Base-by-base conservation (phyloP, 352 stramenopile species). In the Phytophthora sp. region DNA sequence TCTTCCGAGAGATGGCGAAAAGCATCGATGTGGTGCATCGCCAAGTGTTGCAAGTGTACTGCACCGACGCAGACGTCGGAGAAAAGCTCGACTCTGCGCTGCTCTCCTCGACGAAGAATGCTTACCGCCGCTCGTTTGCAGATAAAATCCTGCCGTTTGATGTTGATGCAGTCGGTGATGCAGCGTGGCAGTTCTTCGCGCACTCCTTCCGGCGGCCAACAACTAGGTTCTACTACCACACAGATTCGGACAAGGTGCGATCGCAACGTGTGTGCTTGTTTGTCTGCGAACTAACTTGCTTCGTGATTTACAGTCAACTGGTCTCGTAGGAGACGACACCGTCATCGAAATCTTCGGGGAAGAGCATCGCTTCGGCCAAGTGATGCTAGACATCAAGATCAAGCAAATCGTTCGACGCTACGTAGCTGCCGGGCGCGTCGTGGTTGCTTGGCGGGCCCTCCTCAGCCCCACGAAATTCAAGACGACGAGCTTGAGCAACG, bases 331-430 rank as follows among this genome's bases (percentile, higher is more conserved):
- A 0, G 74, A 85, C 49, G 76, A 88, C 55, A 88, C 74, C 18
- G 76, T 90, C n/a, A 48, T 81, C 34, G 78, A 90, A 50, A 75
- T 74, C 68, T 82, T 86, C 59, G 74, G 72, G 17, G 56, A 88
- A 21, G 72, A 82, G 65, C 52, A 85, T 45, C 48, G 69, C n/a
- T 71, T 72, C 7, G 79, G 79, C 27, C 44, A 68, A 18, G 75
- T 72, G 5, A 62, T 53, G 12, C 56, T 76, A 5, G 59, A 82
- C 21, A 73, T 87, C 53, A 74, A 72, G 9, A 62, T 88, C 13
- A 77, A 82, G 52, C 65, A 86, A 44, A 77, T 69, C 17, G 24
- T 82, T 28, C 73, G 78, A 6, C 74, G 67, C 18, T 86, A 79
- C 43, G 45, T 72, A 5, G 71, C 75, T 35, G 49, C 44, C 1